A percentile compares a stretch with the other conserved stretches of the same genome.
These are phyloP conservation scores for Globisporangium lucens DNA, from an alignment of 352 stramenopile species.

Conservation along the genomic window DNA sequence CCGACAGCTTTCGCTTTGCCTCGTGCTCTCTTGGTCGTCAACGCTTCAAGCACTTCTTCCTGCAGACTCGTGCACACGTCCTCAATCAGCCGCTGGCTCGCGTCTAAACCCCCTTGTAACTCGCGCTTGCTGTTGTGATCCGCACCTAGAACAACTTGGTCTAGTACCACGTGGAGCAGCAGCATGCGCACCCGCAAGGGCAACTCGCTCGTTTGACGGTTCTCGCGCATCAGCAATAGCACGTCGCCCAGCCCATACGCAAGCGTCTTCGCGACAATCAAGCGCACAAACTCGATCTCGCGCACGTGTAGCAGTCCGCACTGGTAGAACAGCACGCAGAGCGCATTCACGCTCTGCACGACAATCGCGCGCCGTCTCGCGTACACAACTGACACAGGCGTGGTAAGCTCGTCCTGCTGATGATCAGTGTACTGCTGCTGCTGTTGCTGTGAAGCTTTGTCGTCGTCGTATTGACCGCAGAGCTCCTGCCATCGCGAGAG, in stretches of 20 bases:
- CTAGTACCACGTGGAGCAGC: conserved; percentile 15
- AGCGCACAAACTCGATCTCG: conserved; percentile 18
- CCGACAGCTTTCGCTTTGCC: too few species aligned
- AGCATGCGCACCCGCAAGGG: conserved; percentile 24
- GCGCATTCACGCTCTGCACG: conserved; percentile 25
- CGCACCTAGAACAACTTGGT: neutral
- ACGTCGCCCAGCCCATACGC: conserved; percentile 15
- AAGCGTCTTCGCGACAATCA: conserved; percentile 12
- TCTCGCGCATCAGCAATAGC: neutral
- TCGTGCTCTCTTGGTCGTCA: conserved; percentile 17
- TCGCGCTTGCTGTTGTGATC: neutral
- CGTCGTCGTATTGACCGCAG: conserved; percentile 20
- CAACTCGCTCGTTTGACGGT: conserved; percentile 5
- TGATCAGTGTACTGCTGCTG: neutral
- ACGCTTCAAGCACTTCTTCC: conserved; percentile 34
- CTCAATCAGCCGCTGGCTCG: conserved; percentile 28
- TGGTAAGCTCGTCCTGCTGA: conserved; percentile 4
- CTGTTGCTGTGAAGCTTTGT: neutral
- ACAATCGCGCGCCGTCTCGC: conserved; percentile 16
- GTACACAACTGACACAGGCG: conserved; percentile 10
- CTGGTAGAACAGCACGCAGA: conserved; percentile 38
- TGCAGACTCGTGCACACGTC: conserved; percentile 37
- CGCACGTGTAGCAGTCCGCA: conserved; percentile 31
- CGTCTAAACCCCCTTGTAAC: neutral
- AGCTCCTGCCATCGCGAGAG: conserved; percentile 26